Evolutionary conservation across 306 rosid species (phyloP), one percentile per base, ranked within the genome.

Genomic region (Medicago arabica): DNA sequence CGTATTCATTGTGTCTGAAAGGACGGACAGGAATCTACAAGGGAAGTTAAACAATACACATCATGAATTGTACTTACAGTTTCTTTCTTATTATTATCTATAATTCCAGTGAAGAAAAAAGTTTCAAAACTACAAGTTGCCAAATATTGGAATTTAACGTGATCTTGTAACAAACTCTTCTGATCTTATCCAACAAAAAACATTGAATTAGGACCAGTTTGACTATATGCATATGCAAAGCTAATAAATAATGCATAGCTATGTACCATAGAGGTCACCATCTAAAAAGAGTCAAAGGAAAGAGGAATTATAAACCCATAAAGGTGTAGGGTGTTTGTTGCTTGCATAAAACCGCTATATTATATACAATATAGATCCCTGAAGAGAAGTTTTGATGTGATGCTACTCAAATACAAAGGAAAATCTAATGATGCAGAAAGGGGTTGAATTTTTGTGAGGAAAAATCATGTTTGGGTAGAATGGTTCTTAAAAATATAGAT

Each of bases 1-100:
- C 98, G 2, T 95, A 95, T 87, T 95, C 98, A 44, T 95, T 85
- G 91, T 95, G 98, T 77, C 85, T 92, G 79, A 84, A 95, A 77
- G 97, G 98, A 38, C 96, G 97, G 55, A 95, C 98, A 58, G 98
- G 98, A 74, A 95, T 95, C 98, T 95, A 90, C 88, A 86, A 75
- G 44, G 40, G 78, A 72, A 80, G 47, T 54, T 79, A 47, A 83
- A 83, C 38, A 61, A 12, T 21, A 59, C 15, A 50, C 57, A 51
- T 69, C 63, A 51, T 69, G 62, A 72, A 61, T 61, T 61, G n/a
- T 23, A 59, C 49, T 61, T 50, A 7, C 55, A 76, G 57, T 18
- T 43, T 5, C 72, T 49, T 39, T 34, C 44, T 46, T 15, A 34
- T 66, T 67, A 28, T 34, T 31, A 41, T 17, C 21, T 46, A 49